Conservation (phyloP, 2,329 filamentous ascomycete species). For the Penicillium aurantiogriseum region DNA sequence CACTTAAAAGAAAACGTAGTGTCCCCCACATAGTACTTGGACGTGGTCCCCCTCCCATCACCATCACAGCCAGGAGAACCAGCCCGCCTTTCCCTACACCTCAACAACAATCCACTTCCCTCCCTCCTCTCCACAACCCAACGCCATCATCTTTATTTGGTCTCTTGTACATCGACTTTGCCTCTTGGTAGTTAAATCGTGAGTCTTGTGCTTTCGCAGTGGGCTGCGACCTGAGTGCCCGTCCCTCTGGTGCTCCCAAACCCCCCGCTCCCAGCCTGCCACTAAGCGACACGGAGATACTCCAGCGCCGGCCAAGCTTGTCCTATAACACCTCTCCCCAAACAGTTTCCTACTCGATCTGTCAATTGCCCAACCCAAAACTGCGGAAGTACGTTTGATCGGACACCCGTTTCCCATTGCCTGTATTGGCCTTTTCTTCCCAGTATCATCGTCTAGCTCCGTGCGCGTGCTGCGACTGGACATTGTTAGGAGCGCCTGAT, state of each 20-base stretch:
- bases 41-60: conserved; percentile 19
- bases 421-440: conserved; percentile 8
- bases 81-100: conserved; percentile 26
- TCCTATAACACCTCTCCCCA: conserved; percentile 16
- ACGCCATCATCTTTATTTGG: conserved; percentile 9
- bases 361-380: conserved; percentile 20
- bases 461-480: conserved; percentile 25
- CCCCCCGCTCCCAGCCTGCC: conserved; percentile 38
- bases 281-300: conserved; percentile 44
- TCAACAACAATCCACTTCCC: conserved; percentile 21
- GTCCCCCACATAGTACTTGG: background rate
- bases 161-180: background rate
- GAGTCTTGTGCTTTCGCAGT: conserved; percentile 7
- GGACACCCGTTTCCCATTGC: conserved; percentile 1
- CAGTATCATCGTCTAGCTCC: conserved; percentile 18
- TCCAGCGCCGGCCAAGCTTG: conserved; percentile 25
- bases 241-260: conserved; percentile 26
- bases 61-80: conserved; percentile 29
- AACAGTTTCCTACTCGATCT: conserved; percentile 4
- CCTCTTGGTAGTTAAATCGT: background rate
- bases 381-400: conserved; percentile 18
- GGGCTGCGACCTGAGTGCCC: conserved; percentile 11
- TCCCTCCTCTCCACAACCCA: conserved; percentile 11
- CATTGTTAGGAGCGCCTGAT: conserved; percentile 11
- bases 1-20: background rate